Conservation (phyloP, 768 basidiomycete genomes). For the Lentinula detonsa region DNA sequence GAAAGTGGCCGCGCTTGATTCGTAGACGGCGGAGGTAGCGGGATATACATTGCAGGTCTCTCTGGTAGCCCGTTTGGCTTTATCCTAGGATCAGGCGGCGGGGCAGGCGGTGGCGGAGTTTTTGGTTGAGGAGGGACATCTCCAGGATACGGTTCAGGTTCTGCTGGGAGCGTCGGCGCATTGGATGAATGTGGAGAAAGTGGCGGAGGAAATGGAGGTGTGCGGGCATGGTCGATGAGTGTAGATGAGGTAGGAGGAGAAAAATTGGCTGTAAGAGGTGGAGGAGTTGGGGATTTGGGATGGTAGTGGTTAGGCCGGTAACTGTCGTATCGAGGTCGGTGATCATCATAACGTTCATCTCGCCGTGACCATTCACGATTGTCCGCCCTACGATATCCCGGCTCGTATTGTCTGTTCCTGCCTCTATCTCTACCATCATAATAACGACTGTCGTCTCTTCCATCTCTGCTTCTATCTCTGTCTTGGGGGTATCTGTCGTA, state of each 20-base stretch:
- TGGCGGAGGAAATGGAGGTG: conserved; percentile 10
- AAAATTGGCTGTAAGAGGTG: neutral
- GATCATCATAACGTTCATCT: conserved; percentile 19
- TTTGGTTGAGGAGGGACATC: conserved; percentile 17
- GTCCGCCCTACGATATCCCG: conserved; percentile 19
- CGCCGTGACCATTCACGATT: conserved; percentile 29
- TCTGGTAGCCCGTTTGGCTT: conserved; percentile 14
- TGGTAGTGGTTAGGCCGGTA: neutral
- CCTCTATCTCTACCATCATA: conserved; percentile 22
- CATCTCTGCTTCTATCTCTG: conserved; percentile 1
- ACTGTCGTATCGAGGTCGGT: conserved; percentile 15
- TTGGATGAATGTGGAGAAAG: conserved; percentile 17
- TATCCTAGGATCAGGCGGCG: conserved; percentile 25
- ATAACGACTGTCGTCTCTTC: neutral
- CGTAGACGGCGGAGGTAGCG: conserved; percentile 14
- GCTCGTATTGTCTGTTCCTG: conserved; percentile 17
- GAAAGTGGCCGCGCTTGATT: conserved; percentile 1
- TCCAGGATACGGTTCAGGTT: neutral
- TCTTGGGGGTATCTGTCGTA: neutral
- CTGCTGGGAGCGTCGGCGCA: conserved; percentile 13
- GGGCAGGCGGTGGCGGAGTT: conserved; percentile 26
- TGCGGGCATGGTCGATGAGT: conserved; percentile 6
- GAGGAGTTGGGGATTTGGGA: neutral
- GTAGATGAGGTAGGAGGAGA: conserved; percentile 3
- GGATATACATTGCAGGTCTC: conserved; percentile 12